Conservation (phyloP, 1,284 basidiomycete genomes). For the Cryptococcus deneoformans region DNA sequence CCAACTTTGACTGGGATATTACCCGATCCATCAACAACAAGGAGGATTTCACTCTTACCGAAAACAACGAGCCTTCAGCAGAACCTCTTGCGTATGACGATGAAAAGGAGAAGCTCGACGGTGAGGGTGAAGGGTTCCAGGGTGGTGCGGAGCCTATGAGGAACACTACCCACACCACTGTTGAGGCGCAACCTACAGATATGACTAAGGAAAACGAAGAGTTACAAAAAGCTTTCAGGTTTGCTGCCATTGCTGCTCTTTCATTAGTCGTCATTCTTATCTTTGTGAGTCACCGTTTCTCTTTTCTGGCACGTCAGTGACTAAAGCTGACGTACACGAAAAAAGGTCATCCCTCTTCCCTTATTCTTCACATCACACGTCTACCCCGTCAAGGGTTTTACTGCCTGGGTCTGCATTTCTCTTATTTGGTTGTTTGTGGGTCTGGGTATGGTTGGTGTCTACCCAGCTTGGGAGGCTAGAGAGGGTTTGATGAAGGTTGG, state of each 20-base stretch:
- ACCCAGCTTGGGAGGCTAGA: slow-evolving; percentile 76
- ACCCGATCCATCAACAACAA: slow-evolving; percentile 71
- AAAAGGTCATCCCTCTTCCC: slow-evolving; percentile 64
- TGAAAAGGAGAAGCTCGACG: slow-evolving; percentile 18
- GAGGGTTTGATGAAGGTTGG: slow-evolving; percentile 60
- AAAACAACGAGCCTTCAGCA: slow-evolving; percentile 7
- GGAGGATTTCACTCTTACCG: slow-evolving; percentile 10
- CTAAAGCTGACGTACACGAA: not conserved
- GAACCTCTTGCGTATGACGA: not conserved
- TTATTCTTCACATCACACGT: slow-evolving; percentile 76
- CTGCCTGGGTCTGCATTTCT: slow-evolving; percentile 63
- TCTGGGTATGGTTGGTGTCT: slow-evolving; percentile 70
- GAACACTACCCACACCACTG: slow-evolving; percentile 15
- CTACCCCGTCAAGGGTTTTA: slow-evolving; percentile 64
- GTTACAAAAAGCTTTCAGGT: slow-evolving; percentile 67
- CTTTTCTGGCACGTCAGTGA: not conserved
- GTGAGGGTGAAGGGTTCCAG: slow-evolving; percentile 2
- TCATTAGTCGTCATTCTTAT: slow-evolving; percentile 52
- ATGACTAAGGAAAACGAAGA: slow-evolving; percentile 56
- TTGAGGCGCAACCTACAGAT: slow-evolving; percentile 52
- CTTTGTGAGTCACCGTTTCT: slow-evolving; percentile 52
- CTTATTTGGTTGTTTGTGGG: slow-evolving; percentile 80
- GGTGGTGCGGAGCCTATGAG: not conserved
- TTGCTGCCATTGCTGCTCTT: slow-evolving; percentile 71
- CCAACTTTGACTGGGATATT: slow-evolving; percentile 71